Evolutionary conservation across 2,329 filamentous ascomycete species (phyloP).

Genomic region (Nigrograna mackinnonii): DNA sequence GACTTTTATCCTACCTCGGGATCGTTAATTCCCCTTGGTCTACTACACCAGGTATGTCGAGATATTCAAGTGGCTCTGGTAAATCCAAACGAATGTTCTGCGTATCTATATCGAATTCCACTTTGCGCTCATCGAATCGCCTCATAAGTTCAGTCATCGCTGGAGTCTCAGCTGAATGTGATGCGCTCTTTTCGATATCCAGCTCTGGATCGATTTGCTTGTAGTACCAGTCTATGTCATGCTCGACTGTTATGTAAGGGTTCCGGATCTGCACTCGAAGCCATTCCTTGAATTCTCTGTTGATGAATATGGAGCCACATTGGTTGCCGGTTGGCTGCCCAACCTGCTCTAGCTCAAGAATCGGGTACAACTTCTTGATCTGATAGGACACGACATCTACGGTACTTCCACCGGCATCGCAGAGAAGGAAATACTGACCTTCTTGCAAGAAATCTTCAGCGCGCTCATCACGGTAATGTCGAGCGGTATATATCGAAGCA

Average conservation of each 20-base stretch:
- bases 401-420: constrained; percentile 23
- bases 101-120: constrained; percentile 11
- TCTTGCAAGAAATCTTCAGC: constrained; percentile 13
- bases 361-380: constrained; percentile 15
- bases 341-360: constrained; percentile 16
- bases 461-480: constrained; percentile 19
- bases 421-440: constrained; percentile 20
- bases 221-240: constrained; percentile 17
- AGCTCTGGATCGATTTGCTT: constrained; percentile 19
- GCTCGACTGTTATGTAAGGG: no score
- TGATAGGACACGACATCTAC: constrained; percentile 27
- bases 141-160: constrained; percentile 23
- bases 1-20: constrained; percentile 7
- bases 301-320: constrained; percentile 20
- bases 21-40: constrained; percentile 20
- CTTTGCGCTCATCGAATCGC: constrained; percentile 20
- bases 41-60: constrained; percentile 16
- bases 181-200: constrained; percentile 14
- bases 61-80: constrained; percentile 14
- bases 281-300: constrained; percentile 26
- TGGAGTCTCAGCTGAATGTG: constrained; percentile 18
- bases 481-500: constrained; percentile 30
- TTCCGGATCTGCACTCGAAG: constrained; percentile 18
- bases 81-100: constrained; percentile 20
- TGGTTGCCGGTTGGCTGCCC: constrained; percentile 10